Conservation (phyloP, 2,329 filamentous ascomycete genomes). For the Aspergillus hortae region DNA sequence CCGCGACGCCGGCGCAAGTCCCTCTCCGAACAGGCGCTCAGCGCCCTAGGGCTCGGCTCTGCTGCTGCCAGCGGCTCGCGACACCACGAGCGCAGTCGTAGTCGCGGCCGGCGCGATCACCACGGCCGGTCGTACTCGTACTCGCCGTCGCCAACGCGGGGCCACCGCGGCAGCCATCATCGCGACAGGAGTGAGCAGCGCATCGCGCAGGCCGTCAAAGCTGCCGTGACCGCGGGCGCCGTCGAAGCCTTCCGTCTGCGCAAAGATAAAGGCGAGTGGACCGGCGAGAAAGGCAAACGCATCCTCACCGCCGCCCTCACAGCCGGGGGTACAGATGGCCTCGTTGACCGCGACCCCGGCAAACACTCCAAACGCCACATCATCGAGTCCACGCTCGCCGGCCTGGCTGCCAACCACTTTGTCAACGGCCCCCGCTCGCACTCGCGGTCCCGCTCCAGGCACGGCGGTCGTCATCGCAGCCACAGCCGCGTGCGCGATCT, state of each 20-base stretch:
- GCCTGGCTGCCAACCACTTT: slow-evolving; percentile 78
- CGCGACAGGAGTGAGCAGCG: slow-evolving; percentile 55
- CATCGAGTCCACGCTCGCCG: slow-evolving; percentile 82
- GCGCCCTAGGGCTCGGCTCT: slow-evolving; percentile 57
- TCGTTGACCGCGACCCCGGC: slow-evolving; percentile 64
- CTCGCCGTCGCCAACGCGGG: slow-evolving; percentile 49
- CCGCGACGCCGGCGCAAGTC: slow-evolving; percentile 44
- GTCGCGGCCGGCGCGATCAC: slow-evolving; percentile 31
- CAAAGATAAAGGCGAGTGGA: slow-evolving; percentile 85
- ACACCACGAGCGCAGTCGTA: slow-evolving; percentile 50
- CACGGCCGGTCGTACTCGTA: slow-evolving; percentile 43
- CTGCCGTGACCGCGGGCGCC: slow-evolving; percentile 83
- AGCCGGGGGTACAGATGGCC: slow-evolving; percentile 79
- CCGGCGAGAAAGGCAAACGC: slow-evolving; percentile 85
- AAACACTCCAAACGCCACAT: slow-evolving; percentile 77
- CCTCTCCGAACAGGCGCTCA: slow-evolving; percentile 49
- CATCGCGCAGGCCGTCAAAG: slow-evolving; percentile 83
- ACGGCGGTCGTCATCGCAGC: slow-evolving; percentile 38
- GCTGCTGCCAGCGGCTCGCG: slow-evolving; percentile 34
- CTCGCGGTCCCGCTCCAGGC: slow-evolving; percentile 61
- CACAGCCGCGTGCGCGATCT: slow-evolving; percentile 39
- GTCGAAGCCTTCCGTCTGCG: slow-evolving; percentile 88
- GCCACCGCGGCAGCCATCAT: slow-evolving; percentile 47
- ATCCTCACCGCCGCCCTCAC: slow-evolving; percentile 81
- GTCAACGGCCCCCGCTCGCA: slow-evolving; percentile 77